Evolutionary conservation across 495 filamentous ascomycete species (phyloP).

Genomic region (Stereocaulon alpinum): DNA sequence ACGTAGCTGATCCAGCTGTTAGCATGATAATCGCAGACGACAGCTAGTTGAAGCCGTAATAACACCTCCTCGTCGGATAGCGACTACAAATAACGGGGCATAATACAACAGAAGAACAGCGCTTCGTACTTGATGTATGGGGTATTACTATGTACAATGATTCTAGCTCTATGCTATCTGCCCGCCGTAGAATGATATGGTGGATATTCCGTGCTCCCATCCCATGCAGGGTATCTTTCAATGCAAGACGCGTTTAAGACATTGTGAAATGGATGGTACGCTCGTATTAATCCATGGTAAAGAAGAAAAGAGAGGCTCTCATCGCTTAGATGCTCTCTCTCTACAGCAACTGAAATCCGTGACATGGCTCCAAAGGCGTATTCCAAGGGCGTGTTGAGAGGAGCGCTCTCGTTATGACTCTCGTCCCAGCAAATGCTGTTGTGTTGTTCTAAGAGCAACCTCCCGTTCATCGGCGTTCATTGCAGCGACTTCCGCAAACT

Average conservation of each 20-base stretch:
- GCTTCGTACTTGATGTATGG: not conserved
- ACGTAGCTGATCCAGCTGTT: no score
- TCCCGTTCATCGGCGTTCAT: no score
- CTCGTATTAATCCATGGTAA: not conserved
- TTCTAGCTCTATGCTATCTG: not conserved
- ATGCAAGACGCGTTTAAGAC: not conserved
- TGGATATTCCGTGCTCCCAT: not conserved
- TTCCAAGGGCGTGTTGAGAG: not conserved
- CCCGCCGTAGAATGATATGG: not conserved
- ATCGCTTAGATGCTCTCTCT: not conserved
- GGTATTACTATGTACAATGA: not conserved
- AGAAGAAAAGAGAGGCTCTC: not conserved
- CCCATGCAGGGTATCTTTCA: not conserved
- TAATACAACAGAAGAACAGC: not conserved
- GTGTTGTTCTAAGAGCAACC: not conserved
- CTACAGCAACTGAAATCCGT: not conserved
- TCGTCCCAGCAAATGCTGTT: not conserved
- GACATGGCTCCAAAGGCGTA: not conserved
- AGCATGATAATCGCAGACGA: no score
- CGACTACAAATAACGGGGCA: no score
- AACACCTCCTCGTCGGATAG: no score
- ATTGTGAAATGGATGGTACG: not conserved
- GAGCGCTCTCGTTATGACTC: not conserved
- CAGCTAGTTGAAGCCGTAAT: no score
- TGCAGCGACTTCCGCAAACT: not conserved